Base-by-base conservation (phyloP, 2,329 filamentous ascomycete species). In the Sporothrix brasiliensis region DNA sequence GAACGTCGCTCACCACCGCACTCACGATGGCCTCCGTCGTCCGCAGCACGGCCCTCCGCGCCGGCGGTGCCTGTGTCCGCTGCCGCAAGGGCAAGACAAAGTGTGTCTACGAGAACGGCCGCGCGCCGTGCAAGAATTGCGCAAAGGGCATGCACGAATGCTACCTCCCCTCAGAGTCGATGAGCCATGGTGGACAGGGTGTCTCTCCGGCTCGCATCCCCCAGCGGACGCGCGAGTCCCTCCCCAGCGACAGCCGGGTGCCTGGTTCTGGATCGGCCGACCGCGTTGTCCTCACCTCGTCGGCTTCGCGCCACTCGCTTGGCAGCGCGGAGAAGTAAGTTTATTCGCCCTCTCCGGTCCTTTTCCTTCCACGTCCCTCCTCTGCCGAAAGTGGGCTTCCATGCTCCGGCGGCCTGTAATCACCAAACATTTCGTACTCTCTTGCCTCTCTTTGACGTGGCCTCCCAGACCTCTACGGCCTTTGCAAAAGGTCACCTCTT, bases 51-150 rank as follows among this genome's bases (percentile, higher is more conserved):
- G 86, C 86, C 78, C 84, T 88, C 69, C 83, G 86, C 76, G 86
- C 86, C 77, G 86, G 86, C 77, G 86, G 86, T 75, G 86, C 86
- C 75, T 88, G 86, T 74, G 86, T 88, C 74, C 85, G 86, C 78
- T 88, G 86, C 79, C 85, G 86, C 77, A 88, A 88, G 77, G 86
- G 86, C 79, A 88, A 88, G 79, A 88, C 86, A 68, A 88, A 88
- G 76, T 88, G 86, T 73, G 86, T 88, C 75, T 88, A 88, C 79
- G 86, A 88, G 73, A 88, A 87, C 75, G 86, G 86, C 67, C 82
- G 85, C 77, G 84, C 86, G n/a, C 86, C 86, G 14, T 88, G 86
- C 81, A 86, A 87, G 77, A 88, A 88, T 79, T 88, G 86, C 79
- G 85, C 85, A 63, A 88, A 88, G 78, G 86, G 86, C 72, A 85